Conservation (phyloP, 2,329 filamentous ascomycete genomes). For the Colletotrichum chrysophilum region DNA sequence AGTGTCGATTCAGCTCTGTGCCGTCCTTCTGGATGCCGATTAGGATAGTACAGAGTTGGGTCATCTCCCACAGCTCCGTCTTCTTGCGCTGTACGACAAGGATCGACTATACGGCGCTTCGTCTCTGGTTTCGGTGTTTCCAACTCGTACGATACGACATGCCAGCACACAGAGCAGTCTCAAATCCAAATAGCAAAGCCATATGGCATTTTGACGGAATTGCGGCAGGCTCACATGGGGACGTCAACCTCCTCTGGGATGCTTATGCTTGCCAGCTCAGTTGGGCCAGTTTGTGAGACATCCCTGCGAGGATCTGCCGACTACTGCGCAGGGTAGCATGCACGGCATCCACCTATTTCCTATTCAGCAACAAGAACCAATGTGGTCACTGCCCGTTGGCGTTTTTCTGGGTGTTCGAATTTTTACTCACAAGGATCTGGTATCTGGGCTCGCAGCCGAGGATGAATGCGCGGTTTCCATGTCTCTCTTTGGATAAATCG, state of each 20-base stretch:
- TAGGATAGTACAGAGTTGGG: background rate
- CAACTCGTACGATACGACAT: background rate
- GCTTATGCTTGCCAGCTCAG: background rate
- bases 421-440: background rate
- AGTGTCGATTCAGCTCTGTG: background rate
- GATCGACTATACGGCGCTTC: background rate
- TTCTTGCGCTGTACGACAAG: background rate
- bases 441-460: background rate
- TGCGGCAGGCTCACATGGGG: background rate
- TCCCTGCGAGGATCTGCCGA: background rate
- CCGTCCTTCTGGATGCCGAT: background rate
- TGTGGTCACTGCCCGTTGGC: background rate
- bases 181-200: background rate
- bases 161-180: background rate
- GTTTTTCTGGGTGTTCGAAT: background rate
- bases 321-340: too few species aligned
- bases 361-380: background rate
- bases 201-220: conserved; percentile 12
- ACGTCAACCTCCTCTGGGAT: background rate
- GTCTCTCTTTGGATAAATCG: background rate
- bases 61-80: background rate
- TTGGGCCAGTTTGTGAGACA: background rate
- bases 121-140: background rate
- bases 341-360: background rate
- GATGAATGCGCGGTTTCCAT: background rate